Conservation (phyloP, 192 early-diverging fungal species). For the Mortierella hygrophila region DNA sequence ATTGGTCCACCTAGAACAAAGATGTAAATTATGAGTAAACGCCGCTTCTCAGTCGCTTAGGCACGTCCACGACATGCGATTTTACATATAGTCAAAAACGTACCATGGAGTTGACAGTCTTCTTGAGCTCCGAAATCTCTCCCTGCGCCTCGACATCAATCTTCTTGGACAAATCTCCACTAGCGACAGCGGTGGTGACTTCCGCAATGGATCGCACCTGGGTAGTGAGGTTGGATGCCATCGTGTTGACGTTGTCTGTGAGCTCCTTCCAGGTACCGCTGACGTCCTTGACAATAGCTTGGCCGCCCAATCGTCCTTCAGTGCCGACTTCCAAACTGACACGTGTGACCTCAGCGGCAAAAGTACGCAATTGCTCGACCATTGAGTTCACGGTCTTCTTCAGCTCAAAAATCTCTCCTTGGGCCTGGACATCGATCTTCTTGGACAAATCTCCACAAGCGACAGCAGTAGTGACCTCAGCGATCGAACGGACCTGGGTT, state of each 20-base stretch:
- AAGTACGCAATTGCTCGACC: slow-evolving; percentile 67
- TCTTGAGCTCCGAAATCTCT: slow-evolving; percentile 63
- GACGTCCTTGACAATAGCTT: slow-evolving; percentile 66
- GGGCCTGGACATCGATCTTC: slow-evolving; percentile 70
- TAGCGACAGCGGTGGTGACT: slow-evolving; percentile 70
- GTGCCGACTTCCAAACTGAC: slow-evolving; percentile 66
- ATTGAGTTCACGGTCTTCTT: slow-evolving; percentile 78
- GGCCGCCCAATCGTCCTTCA: slow-evolving; percentile 65
- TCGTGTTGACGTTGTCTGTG: slow-evolving; percentile 75
- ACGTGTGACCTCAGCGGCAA: slow-evolving; percentile 70
- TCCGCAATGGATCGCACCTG: slow-evolving; percentile 72
- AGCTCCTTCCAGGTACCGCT: slow-evolving; percentile 76
- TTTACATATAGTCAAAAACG: neutral
- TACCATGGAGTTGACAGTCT: slow-evolving; percentile 78
- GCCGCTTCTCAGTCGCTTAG: neutral
- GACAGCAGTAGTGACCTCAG: slow-evolving; percentile 71
- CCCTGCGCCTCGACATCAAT: slow-evolving; percentile 65
- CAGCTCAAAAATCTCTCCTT: slow-evolving; percentile 76
- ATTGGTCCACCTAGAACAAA: slow-evolving; percentile 60
- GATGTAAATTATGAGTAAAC: neutral
- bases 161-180: slow-evolving; percentile 67
- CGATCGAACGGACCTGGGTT: slow-evolving; percentile 76
- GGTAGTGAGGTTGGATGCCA: slow-evolving; percentile 66
- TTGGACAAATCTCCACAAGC: slow-evolving; percentile 74
- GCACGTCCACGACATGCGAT: neutral